Percentiles rank a stretch among this genome's conserved stretches.
Evolutionary conservation across 2,329 filamentous ascomycete genomes (phyloP).

Genomic region (Remersonia thermophila): DNA sequence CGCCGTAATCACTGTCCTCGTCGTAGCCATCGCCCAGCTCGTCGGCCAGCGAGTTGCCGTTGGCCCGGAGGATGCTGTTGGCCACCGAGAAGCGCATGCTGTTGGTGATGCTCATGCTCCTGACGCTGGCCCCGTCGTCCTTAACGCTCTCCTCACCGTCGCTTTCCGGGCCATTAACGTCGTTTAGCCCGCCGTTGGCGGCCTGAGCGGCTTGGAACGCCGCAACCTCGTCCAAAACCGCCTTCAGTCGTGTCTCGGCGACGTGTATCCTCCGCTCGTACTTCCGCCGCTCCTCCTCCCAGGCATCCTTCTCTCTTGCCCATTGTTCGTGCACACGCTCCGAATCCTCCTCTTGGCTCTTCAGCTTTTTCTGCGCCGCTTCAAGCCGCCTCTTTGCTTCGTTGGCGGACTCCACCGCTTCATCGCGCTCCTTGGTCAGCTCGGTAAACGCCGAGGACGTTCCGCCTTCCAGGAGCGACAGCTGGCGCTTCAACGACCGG

Average conservation of each 20-base stretch:
- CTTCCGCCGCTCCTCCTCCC: conserved; percentile 72
- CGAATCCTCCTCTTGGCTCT: conserved; percentile 71
- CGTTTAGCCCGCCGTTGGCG: conserved; percentile 8
- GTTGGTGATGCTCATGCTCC: conserved; percentile 61
- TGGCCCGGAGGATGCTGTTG: conserved; percentile 44
- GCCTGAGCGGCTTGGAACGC: conserved; percentile 48
- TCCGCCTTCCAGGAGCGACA: conserved; percentile 77
- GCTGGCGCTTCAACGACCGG: conserved; percentile 69
- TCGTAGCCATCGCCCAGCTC: conserved; percentile 75
- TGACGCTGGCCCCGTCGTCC: conserved; percentile 62
- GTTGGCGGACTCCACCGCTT: conserved; percentile 57
- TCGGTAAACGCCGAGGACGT: conserved; percentile 77
- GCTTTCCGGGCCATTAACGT: conserved; percentile 32
- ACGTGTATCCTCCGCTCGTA: conserved; percentile 79
- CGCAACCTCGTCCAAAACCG: conserved; percentile 76
- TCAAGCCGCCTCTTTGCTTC: conserved; percentile 74
- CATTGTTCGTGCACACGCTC: conserved; percentile 67
- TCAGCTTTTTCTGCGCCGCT: conserved; percentile 60
- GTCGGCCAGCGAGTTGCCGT: conserved; percentile 72
- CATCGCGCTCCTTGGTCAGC: conserved; percentile 73
- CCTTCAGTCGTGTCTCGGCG: conserved; percentile 75
- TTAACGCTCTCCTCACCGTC: conserved; percentile 49
- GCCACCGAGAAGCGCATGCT: conserved; percentile 62
- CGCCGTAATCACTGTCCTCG: conserved; percentile 58
- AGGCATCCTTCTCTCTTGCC: conserved; percentile 71